Conservation (phyloP, 768 basidiomycete genomes). For the Rhizopogon sp. region DNA sequence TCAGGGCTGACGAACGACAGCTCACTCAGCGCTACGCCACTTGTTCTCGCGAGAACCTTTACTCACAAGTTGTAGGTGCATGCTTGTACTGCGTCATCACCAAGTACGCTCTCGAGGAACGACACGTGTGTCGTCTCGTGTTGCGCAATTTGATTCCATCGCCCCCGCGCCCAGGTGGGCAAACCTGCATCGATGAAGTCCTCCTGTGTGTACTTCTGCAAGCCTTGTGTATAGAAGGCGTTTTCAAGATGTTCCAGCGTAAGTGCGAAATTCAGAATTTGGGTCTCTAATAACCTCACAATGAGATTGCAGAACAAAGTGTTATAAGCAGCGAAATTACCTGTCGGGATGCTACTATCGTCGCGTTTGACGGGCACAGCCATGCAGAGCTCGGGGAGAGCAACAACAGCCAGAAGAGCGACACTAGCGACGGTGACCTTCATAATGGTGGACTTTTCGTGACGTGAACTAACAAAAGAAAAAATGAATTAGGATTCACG, state of each 20-base stretch:
- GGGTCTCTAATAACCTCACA: conserved; percentile 8
- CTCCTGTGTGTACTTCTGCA: conserved; percentile 30
- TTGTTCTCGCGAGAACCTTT: neutral
- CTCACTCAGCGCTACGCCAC: neutral
- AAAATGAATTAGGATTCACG: neutral
- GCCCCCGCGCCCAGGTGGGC: conserved; percentile 30
- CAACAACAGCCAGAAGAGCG: neutral
- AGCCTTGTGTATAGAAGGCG: conserved; percentile 26
- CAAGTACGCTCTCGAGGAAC: conserved; percentile 25
- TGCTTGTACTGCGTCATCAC: conserved; percentile 6
- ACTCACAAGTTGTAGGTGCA: conserved; percentile 10
- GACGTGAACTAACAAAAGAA: neutral
- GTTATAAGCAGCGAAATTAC: neutral
- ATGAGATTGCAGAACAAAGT: neutral
- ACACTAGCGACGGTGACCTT: neutral
- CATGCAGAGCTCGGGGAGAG: neutral
- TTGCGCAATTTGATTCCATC: conserved; percentile 29
- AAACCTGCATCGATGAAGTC: conserved; percentile 35
- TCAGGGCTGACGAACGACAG: conserved; percentile 26
- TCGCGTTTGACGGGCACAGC: neutral
- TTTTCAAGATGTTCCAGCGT: conserved; percentile 35
- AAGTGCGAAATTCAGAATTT: conserved; percentile 29
- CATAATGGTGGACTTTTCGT: neutral
- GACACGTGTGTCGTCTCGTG: conserved; percentile 42
- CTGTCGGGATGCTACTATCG: neutral